Evolutionary conservation across 2,329 filamentous ascomycete species (phyloP).

Genomic region (Botrytis medusae): DNA sequence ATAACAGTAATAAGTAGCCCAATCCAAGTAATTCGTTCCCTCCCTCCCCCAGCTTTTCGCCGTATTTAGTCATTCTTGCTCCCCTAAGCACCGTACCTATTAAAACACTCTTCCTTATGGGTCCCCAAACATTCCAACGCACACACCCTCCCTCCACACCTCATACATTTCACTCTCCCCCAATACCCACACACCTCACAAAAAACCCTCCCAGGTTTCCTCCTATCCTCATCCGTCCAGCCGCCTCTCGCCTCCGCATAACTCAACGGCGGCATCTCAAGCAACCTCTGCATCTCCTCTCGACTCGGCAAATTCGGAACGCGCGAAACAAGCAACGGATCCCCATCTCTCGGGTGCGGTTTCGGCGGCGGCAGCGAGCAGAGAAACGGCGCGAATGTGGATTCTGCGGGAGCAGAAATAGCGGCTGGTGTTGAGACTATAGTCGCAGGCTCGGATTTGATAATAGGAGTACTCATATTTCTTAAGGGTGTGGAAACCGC

Average conservation of each 20-base stretch:
- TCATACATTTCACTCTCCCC: conserved; percentile 73
- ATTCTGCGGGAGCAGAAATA: conserved; percentile 40
- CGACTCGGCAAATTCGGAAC: conserved; percentile 59
- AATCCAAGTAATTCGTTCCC: too few relatives aligned
- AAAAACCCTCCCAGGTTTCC: conserved; percentile 63
- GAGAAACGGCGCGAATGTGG: conserved; percentile 37
- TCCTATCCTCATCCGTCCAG: conserved; percentile 44
- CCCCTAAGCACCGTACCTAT: conserved; percentile 53
- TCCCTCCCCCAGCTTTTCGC: rapidly evolving
- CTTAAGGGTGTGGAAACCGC: background rate
- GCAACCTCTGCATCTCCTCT: conserved; percentile 62
- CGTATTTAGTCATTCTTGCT: too few relatives aligned
- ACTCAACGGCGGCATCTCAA: conserved; percentile 63
- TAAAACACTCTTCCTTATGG: conserved; percentile 71
- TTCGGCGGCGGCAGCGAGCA: conserved; percentile 20
- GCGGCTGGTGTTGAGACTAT: conserved; percentile 25
- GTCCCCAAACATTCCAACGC: conserved; percentile 71
- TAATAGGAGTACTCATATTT: background rate
- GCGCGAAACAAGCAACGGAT: conserved; percentile 58
- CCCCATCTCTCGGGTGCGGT: conserved; percentile 50
- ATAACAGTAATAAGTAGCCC: too few relatives aligned
- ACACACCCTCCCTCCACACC: conserved; percentile 77
- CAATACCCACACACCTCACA: conserved; percentile 83
- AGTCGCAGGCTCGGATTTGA: conserved; percentile 11
- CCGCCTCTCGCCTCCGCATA: conserved; percentile 63